A percentile compares a stretch with the other conserved stretches of the same genome.
Evolutionary conservation across 2,329 filamentous ascomycete genomes (phyloP).

Genomic region (Metarhizium humberi): DNA sequence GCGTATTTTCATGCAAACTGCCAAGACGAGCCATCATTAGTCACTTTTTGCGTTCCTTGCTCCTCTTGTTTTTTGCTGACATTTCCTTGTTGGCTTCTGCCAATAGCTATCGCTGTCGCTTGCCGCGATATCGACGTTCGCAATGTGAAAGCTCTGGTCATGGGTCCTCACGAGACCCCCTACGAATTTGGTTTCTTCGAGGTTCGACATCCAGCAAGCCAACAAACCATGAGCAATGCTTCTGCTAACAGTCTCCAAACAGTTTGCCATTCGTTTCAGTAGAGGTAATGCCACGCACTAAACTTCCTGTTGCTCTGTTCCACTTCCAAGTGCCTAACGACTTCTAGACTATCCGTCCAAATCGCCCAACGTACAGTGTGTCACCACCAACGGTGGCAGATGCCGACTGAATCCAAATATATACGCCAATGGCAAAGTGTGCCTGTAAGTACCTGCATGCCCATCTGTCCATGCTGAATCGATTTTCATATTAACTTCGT

Average conservation of each 20-base stretch:
- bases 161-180: constrained; percentile 87
- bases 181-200: constrained; percentile 98
- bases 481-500: constrained; percentile 1
- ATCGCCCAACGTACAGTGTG: constrained; percentile 51
- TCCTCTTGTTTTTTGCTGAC: constrained; percentile 2
- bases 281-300: constrained; percentile 44
- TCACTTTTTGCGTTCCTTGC: background rate
- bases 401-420: constrained; percentile 97
- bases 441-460: constrained; percentile 54
- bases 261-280: constrained; percentile 72
- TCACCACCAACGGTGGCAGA: constrained; percentile 81
- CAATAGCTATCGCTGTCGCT: constrained; percentile 70
- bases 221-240: background rate
- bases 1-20: constrained; percentile 24
- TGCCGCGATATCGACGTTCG: constrained; percentile 84
- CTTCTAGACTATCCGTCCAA: constrained; percentile 69
- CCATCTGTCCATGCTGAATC: background rate
- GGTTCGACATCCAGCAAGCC: constrained; percentile 38
- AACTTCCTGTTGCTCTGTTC: background rate
- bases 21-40: background rate
- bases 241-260: background rate
- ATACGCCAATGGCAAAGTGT: constrained; percentile 84
- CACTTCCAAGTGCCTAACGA: background rate
- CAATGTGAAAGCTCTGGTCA: constrained; percentile 76
- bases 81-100: background rate